Evolutionary conservation across 2,329 filamentous ascomycete species (phyloP).

Genomic region (Stagonosporopsis tanaceti): DNA sequence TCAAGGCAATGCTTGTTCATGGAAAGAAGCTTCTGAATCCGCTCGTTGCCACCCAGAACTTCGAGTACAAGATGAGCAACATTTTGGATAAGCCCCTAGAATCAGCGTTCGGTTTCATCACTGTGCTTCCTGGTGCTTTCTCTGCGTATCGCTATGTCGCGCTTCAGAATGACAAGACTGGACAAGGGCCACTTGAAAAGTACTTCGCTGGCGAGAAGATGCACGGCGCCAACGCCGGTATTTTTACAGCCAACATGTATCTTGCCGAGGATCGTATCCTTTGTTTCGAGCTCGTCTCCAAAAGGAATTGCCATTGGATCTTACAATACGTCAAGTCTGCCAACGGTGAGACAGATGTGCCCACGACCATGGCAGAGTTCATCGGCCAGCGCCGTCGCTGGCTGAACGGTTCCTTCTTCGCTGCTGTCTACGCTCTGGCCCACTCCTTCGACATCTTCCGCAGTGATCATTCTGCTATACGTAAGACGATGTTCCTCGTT

Average conservation of each 20-base stretch:
- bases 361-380: conserved; percentile 90
- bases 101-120: conserved; percentile 97
- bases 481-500: conserved; percentile 88
- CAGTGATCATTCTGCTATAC: conserved; percentile 84
- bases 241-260: conserved; percentile 99
- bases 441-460: conserved; percentile 98
- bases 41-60: conserved; percentile 94
- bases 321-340: conserved; percentile 98
- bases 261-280: conserved; percentile 98
- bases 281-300: conserved; percentile 97
- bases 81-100: conserved; percentile 98
- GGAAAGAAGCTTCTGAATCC: conserved; percentile 93
- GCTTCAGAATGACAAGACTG: conserved; percentile 95
- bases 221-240: conserved; percentile 89
- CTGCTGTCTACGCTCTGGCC: conserved; percentile 90
- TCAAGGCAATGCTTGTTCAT: conserved; percentile 93
- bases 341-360: conserved; percentile 95
- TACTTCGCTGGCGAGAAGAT: conserved; percentile 98
- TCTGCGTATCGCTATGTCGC: conserved; percentile 97
- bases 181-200: conserved; percentile 89
- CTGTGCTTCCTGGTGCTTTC: conserved; percentile 94
- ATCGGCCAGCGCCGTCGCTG: conserved; percentile 95
- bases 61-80: conserved; percentile 99
- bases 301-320: conserved; percentile 97
- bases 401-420: conserved; percentile 98